phyloP scores from a whole-genome alignment of 306 rosid species.

The Senna siamea region DNA sequence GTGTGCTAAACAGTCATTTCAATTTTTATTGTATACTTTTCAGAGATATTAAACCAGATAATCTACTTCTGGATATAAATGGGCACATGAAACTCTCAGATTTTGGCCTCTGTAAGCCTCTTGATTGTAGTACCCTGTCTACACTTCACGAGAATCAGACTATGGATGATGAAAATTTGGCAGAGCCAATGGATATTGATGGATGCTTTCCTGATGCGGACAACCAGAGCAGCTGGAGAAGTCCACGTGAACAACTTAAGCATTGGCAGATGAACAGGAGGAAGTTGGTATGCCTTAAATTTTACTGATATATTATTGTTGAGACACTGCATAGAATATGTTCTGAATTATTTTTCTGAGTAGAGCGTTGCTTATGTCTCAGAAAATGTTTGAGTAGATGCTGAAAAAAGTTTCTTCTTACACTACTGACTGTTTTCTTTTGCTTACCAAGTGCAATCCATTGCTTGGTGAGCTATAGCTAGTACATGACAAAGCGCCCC shows the following conservation, averaged over 20 bases:
- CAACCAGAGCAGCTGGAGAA: slow-evolving; percentile 75
- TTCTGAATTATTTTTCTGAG: slow-evolving; percentile 17
- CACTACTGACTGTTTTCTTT: slow-evolving; percentile 15
- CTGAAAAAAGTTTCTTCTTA: slow-evolving; percentile 22
- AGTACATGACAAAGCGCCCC: not conserved
- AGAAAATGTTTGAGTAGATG: slow-evolving; percentile 17
- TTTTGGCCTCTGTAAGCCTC: slow-evolving; percentile 99
- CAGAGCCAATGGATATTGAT: slow-evolving; percentile 92
- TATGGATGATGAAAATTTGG: slow-evolving; percentile 73
- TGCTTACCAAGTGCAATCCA: slow-evolving; percentile 15
- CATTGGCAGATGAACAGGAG: slow-evolving; percentile 99
- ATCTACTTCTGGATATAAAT: slow-evolving; percentile 86
- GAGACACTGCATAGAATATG: slow-evolving; percentile 22
- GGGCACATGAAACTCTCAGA: slow-evolving; percentile 99
- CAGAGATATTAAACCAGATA: slow-evolving; percentile 99
- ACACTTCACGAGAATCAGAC: slow-evolving; percentile 89
- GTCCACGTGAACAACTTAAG: slow-evolving; percentile 91
- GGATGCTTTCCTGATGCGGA: slow-evolving; percentile 26
- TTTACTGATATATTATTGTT: slow-evolving; percentile 31
- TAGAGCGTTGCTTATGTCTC: slow-evolving; percentile 11
- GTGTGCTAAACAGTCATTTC: slow-evolving; percentile 36
- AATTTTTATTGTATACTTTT: slow-evolving; percentile 39
- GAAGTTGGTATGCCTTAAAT: slow-evolving; percentile 77
- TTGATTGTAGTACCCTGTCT: slow-evolving; percentile 84
- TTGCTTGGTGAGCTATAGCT: slow-evolving; percentile 4